Evolutionary conservation across 2,329 filamentous ascomycete genomes (phyloP).

Genomic region (Stachybotrys chartarum): DNA sequence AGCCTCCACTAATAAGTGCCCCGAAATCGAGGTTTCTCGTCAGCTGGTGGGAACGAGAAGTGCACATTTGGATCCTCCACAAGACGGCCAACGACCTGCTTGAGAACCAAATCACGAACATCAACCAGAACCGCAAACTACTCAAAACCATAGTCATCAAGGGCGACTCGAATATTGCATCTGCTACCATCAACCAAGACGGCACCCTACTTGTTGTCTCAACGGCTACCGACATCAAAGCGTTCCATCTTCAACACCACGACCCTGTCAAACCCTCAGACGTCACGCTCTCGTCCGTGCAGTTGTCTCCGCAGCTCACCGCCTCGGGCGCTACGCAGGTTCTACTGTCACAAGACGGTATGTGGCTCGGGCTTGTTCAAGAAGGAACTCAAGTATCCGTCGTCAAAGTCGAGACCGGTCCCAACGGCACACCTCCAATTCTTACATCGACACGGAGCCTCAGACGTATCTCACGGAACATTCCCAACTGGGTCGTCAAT

Average conservation of each 20-base stretch:
- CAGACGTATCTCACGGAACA: conserved; percentile 44
- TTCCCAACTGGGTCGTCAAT: conserved; percentile 48
- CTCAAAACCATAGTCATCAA: conserved; percentile 61
- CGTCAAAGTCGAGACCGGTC: conserved; percentile 17
- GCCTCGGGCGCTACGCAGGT: conserved; percentile 61
- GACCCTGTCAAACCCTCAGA: conserved; percentile 44
- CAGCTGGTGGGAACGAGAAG: conserved; percentile 86
- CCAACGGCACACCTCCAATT: conserved; percentile 10
- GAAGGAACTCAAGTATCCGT: conserved; percentile 53
- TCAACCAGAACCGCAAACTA: conserved; percentile 53
- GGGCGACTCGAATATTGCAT: conserved; percentile 78
- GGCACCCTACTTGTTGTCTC: conserved; percentile 71
- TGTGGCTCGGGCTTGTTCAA: conserved; percentile 61
- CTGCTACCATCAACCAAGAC: conserved; percentile 61
- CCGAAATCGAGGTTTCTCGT: conserved; percentile 67
- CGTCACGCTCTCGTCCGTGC: conserved; percentile 64
- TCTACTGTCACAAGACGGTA: conserved; percentile 60
- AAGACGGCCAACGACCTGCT: conserved; percentile 34
- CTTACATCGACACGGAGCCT: conserved; percentile 36
- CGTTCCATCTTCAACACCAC: conserved; percentile 60
- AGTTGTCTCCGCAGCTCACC: conserved; percentile 50
- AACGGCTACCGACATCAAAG: conserved; percentile 66
- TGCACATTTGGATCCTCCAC: conserved; percentile 69
- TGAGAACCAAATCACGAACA: conserved; percentile 28
- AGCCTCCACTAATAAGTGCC: conserved; percentile 65